These are phyloP conservation scores for Parathielavia appendiculata DNA, from an alignment of 495 filamentous ascomycete genomes.

Conservation along the genomic window DNA sequence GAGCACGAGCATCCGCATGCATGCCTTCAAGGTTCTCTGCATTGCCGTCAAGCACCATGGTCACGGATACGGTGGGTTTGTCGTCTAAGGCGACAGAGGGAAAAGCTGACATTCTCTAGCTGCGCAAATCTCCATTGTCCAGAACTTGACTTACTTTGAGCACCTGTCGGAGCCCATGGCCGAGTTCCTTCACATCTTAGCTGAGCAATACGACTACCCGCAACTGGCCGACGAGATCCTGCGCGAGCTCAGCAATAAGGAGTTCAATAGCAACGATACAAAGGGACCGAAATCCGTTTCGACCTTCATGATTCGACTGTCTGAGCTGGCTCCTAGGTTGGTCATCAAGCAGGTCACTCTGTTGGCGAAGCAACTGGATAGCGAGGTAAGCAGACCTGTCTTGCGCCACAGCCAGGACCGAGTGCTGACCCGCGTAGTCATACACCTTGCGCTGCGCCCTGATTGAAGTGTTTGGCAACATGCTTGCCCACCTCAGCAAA, in stretches of 20 bases:
- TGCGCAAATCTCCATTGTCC: slow-evolving; percentile 95
- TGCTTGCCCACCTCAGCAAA: slow-evolving; percentile 83
- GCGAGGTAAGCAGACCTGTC: slow-evolving; percentile 47
- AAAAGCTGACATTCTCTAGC: slow-evolving; percentile 49
- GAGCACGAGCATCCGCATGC: slow-evolving; percentile 86
- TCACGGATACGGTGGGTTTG: slow-evolving; percentile 80
- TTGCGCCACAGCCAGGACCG: background rate
- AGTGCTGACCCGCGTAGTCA: slow-evolving; percentile 42
- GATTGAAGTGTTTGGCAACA: slow-evolving; percentile 98
- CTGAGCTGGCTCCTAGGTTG: slow-evolving; percentile 83
- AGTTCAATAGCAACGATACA: slow-evolving; percentile 94
- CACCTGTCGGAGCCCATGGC: slow-evolving; percentile 98
- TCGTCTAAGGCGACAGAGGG: slow-evolving; percentile 13
- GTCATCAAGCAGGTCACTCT: slow-evolving; percentile 97
- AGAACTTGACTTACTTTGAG: slow-evolving; percentile 96
- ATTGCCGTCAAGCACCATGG: slow-evolving; percentile 98
- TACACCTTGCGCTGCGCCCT: slow-evolving; percentile 90
- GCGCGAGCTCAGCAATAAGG: slow-evolving; percentile 90
- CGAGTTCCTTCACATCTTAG: slow-evolving; percentile 91
- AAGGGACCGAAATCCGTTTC: slow-evolving; percentile 97
- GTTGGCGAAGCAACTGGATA: slow-evolving; percentile 88
- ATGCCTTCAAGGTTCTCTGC: slow-evolving; percentile 93
- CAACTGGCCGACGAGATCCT: slow-evolving; percentile 92
- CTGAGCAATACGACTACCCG: slow-evolving; percentile 96
- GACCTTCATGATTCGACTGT: slow-evolving; percentile 90